Evolutionary conservation across 495 filamentous ascomycete species (phyloP).

Genomic region (Penicilliopsis zonata): DNA sequence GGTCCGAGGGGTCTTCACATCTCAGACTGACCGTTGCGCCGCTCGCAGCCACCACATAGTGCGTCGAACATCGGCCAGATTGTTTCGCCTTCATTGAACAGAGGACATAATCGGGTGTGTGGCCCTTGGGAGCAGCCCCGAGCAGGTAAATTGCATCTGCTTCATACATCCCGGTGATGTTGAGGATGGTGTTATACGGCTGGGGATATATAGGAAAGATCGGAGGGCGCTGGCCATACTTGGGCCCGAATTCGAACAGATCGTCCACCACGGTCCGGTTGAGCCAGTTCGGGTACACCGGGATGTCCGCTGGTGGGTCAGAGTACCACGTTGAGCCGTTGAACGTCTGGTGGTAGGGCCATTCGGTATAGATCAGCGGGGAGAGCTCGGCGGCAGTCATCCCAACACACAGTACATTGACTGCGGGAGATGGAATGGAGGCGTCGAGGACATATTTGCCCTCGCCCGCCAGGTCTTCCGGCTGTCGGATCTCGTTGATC

Average conservation of each 20-base stretch:
- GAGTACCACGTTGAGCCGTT: slow-evolving; percentile 20
- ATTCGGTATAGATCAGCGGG: slow-evolving; percentile 48
- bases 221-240: slow-evolving; percentile 40
- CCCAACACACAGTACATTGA: slow-evolving; percentile 61
- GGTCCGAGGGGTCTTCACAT: slow-evolving; percentile 44
- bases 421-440: slow-evolving; percentile 48
- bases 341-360: slow-evolving; percentile 33
- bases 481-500: no score
- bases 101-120: slow-evolving; percentile 38
- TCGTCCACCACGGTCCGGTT: slow-evolving; percentile 56
- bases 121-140: slow-evolving; percentile 27
- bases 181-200: slow-evolving; percentile 54
- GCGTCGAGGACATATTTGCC: slow-evolving; percentile 54
- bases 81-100: slow-evolving; percentile 49
- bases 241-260: slow-evolving; percentile 50
- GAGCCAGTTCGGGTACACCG: slow-evolving; percentile 19
- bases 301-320: slow-evolving; percentile 9
- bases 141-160: slow-evolving; percentile 51
- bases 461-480: slow-evolving; percentile 47
- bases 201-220: slow-evolving; percentile 51
- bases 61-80: slow-evolving; percentile 48
- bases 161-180: slow-evolving; percentile 26
- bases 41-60: slow-evolving; percentile 42
- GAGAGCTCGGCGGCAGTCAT: slow-evolving; percentile 42
- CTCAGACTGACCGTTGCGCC: slow-evolving; percentile 40